Evolutionary conservation across 768 basidiomycete genomes (phyloP), one percentile per base, ranked within the genome.

Genomic region (Gymnopilus dilepis): DNA sequence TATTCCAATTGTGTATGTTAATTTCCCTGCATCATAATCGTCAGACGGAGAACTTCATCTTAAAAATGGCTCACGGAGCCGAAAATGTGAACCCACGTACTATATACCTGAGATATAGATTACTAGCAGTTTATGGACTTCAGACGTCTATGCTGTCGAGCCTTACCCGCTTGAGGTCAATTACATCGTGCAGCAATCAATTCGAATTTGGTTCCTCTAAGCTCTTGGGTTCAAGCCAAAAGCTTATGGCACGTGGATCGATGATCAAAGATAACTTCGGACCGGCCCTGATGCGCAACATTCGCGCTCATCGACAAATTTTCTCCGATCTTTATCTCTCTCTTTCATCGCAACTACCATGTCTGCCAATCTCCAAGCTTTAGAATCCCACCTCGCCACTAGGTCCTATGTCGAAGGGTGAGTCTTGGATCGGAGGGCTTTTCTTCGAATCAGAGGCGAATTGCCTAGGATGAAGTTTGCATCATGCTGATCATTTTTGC

Each of bases 321-420:
- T 52, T 68, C n/a, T 61, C 47, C 30, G 50, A 55, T 54, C 52
- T 48, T 56, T 60, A 31, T 56, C 60, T 56, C 42, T 48, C 59
- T 64, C 55, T 70, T 65, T 62, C 56, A 63, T 67, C 63, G 63
- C 60, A 56, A 68, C 66, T 54, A 76, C 69, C 70, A 93, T 91
- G 91, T 84, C 90, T 69, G 80, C 78, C 66, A 80, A 92, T 76
- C 81, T 92, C 66, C 65, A 73, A 28, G 86, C 90, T 67, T 90
- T 98, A 72, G 92, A 99, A 73, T 74, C 88, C 60, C 93, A 96
- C 84, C 92, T 99, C 70, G 74, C 88, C 59, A 85, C 89, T 71
- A 84, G 92, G 74, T 94, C 94, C 61, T 97, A 97, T 75, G 83
- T 97, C 52, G 92, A 95, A 74, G 95, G 95, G 95, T 96, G 59